These are phyloP conservation scores for Pseudoturritis turrita DNA, from an alignment of 345 rosid species.

Conservation along the genomic window DNA sequence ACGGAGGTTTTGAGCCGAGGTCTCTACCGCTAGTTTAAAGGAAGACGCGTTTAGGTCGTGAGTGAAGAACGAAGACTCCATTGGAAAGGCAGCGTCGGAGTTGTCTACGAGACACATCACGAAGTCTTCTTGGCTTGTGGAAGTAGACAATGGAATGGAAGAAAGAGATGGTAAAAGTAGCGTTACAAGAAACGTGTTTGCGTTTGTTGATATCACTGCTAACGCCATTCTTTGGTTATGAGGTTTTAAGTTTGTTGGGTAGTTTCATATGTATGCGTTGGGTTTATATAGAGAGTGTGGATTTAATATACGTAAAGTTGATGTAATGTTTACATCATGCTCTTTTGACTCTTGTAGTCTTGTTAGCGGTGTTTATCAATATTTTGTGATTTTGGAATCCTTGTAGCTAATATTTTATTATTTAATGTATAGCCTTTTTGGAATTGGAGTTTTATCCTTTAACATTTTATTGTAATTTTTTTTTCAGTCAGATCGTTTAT, in stretches of 20 bases:
- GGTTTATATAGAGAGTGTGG: slow-evolving; percentile 17
- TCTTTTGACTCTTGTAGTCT: slow-evolving; percentile 23
- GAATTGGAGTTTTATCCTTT: neutral
- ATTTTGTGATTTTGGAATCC: slow-evolving; percentile 20
- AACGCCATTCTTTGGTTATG: slow-evolving; percentile 25
- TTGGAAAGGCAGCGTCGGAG: slow-evolving; percentile 36
- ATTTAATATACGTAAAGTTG: slow-evolving; percentile 24
- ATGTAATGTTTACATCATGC: slow-evolving; percentile 26
- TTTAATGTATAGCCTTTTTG: slow-evolving; percentile 16
- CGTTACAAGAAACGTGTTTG: slow-evolving; percentile 16
- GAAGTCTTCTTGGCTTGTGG: slow-evolving; percentile 40
- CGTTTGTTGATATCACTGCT: neutral
- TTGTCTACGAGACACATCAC: slow-evolving; percentile 40
- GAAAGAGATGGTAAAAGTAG: slow-evolving; percentile 1
- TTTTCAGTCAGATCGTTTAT: neutral
- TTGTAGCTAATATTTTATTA: neutral
- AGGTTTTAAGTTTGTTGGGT: slow-evolving; percentile 5
- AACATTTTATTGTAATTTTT: neutral
- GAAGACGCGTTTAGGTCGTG: slow-evolving; percentile 39
- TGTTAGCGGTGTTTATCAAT: too few relatives aligned
- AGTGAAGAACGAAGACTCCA: slow-evolving; percentile 33
- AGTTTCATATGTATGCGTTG: slow-evolving; percentile 8
- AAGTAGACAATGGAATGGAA: slow-evolving; percentile 14
- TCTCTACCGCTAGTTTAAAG: slow-evolving; percentile 36
- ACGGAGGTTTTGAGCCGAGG: slow-evolving; percentile 50